phyloP scores from a whole-genome alignment of 2,329 filamentous ascomycete species.

The Trichoderma guizhouense region DNA sequence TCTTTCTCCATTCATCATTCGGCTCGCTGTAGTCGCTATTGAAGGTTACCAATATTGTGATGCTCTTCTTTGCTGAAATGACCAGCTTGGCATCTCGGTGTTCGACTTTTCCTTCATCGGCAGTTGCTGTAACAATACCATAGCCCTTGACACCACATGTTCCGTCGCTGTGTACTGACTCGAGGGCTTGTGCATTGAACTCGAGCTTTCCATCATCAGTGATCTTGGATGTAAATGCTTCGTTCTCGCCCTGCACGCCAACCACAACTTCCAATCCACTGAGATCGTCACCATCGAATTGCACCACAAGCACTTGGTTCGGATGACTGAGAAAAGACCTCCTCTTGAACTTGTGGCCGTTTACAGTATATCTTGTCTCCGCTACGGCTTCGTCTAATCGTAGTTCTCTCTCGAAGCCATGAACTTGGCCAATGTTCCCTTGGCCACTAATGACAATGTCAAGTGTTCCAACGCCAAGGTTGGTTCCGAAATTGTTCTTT shows the following conservation, averaged over 20 bases:
- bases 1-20: background rate
- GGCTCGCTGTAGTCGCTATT: conserved; percentile 11
- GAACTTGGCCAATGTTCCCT: background rate
- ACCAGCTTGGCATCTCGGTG: background rate
- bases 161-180: conserved; percentile 15
- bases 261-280: background rate
- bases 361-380: background rate
- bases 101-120: conserved; percentile 2
- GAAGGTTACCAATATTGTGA: conserved; percentile 7
- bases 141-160: conserved; percentile 14
- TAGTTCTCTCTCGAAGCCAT: conserved; percentile 8
- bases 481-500: conserved; percentile 16
- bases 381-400: conserved; percentile 14
- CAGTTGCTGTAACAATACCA: conserved; percentile 2
- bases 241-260: conserved; percentile 4
- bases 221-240: conserved; percentile 8
- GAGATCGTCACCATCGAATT: conserved; percentile 4
- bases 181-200: conserved; percentile 10
- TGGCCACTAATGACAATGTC: conserved; percentile 4
- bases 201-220: background rate
- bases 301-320: conserved; percentile 7
- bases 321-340: conserved; percentile 10
- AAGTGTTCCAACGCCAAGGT: conserved; percentile 8
- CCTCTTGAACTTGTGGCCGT: background rate
- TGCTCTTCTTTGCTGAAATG: conserved; percentile 4